Evolutionary conservation across 179 eudicot genomes (phyloP), one percentile per base, ranked within the genome.

Genomic region (Corrigiola litoralis): DNA sequence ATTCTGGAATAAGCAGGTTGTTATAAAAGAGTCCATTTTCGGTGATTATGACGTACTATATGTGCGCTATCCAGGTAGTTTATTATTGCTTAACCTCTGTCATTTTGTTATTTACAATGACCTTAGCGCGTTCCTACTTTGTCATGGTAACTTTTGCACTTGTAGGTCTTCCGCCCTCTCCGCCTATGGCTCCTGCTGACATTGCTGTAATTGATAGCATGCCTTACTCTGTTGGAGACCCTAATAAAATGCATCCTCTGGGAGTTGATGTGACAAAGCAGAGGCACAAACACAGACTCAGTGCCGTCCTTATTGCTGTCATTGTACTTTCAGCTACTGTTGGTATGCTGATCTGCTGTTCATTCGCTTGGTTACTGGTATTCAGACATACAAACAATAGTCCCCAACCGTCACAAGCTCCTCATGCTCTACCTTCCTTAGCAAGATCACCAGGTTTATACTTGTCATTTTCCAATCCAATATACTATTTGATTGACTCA

Each of bases 161-260:
- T 69, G 23, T 58, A 92, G 98, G 95, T 70, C 95, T 92, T 31
- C 98, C 98, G 13, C 83, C 96, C 11, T 79, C 97, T 38, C 98
- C 98, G 44, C 98, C 98, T 58, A 70, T 77, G 74, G 85, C 91
- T 61, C 75, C 84, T 73, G 84, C 92, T 5, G 80, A 80, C 53
- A 67, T 69, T 69, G 81, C 74, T 56, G 72, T 74, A 45, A 74
- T 84, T 27, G 61, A 77, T 51, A 83, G 84, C 55, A 81, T 70
- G 58, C 88, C 92, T n/a, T 81, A 75, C 78, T 69, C 88, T 49
- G 85, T 84, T 29, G 81, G 63, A 45, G 89, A 73, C 56, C 77
- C 75, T 51, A 81, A 81, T 81, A 75, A 74, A 73, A 53, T 77
- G 66, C 81, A 87, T 77, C 98, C 98, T 57, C 77, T 92, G 41